Evolutionary conservation across 768 basidiomycete genomes (phyloP).

Genomic region (Gymnopilus dilepis): DNA sequence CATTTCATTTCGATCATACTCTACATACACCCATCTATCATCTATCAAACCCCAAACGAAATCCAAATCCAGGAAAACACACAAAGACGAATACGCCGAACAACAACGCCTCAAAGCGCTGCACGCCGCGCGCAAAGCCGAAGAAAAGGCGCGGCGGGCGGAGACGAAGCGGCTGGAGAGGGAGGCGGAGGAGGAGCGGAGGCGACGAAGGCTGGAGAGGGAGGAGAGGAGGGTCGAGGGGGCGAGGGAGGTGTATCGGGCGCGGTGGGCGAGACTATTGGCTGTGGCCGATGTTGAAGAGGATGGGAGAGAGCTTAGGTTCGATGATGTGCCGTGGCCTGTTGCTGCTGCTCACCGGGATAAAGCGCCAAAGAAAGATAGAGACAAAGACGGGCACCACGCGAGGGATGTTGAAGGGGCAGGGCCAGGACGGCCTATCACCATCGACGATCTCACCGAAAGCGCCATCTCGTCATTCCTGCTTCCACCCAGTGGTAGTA

Average conservation of each 20-base stretch:
- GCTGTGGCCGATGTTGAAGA: conserved; percentile 28
- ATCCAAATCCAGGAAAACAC: conserved; percentile 61
- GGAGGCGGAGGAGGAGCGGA: conserved; percentile 57
- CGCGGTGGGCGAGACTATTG: conserved; percentile 60
- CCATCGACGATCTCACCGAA: conserved; percentile 56
- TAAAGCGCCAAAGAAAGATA: conserved; percentile 9
- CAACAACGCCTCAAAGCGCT: conserved; percentile 59
- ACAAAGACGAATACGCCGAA: conserved; percentile 70
- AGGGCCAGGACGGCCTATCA: conserved; percentile 22
- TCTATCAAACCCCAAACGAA: too few relatives aligned
- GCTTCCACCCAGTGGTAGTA: too few relatives aligned
- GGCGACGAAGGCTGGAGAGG: conserved; percentile 51
- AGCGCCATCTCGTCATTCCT: conserved; percentile 66
- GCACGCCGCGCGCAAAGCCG: conserved; percentile 55
- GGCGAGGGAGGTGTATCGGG: conserved; percentile 59
- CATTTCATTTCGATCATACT: too few relatives aligned
- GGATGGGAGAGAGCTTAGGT: conserved; percentile 38
- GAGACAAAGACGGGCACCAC: neutral
- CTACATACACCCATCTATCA: too few relatives aligned
- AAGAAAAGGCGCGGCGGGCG: conserved; percentile 56
- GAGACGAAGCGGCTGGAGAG: conserved; percentile 59
- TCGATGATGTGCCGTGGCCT: conserved; percentile 79
- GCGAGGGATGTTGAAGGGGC: conserved; percentile 5
- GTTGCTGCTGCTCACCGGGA: conserved; percentile 41
- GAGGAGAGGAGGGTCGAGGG: conserved; percentile 48